Base-by-base conservation (phyloP, 495 filamentous ascomycete genomes). In the Aspergillus leporis region DNA sequence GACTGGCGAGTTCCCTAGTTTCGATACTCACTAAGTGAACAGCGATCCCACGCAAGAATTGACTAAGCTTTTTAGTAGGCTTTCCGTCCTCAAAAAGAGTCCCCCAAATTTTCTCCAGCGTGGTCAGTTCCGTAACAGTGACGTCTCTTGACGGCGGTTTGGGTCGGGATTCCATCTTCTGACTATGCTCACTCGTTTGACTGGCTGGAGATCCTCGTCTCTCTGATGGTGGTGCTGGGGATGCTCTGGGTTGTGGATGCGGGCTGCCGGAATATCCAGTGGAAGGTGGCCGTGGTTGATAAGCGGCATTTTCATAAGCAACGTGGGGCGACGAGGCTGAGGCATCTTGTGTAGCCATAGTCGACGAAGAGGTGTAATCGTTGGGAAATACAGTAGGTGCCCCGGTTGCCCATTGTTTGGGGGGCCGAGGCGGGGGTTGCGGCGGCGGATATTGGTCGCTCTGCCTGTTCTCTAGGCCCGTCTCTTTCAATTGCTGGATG, bases 21-120 rank as follows among this genome's bases (percentile, higher is more conserved):
- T 12, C 16, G 23, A 22, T 19, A 72, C 83, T 63, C 78, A 93
- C 91, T 65, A 97, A 77, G 68, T 93, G 88, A 34, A 87, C 78
- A 18, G 91, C 93, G 55, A 96, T 74, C 1, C 89, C 91, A 31
- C 87, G 79, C 56, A 96, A 73, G 43, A 97, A 87, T 60, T 90
- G 81, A 0, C 85, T 83, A 19, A 92, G 77, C 59, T 89, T 81
- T 43, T 77, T 67, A 0, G 89, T 94, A 8, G 91, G 83, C 51
- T 83, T 78, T 3, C 86, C 87, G 52, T 82, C 79, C 50, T 91
- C 88, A 66, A 96, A 94, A 16, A 96, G 67, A 25, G 80, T 82
- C 0, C 89, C 87, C 91, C 91, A 96, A 59, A 88, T 85, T 63
- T 81, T 81, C 68, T 89, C 86, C 48, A 89, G 66, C 2, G 84